phyloP scores from a whole-genome alignment of 1,284 basidiomycete genomes.

The Sporisorium exsertum region DNA sequence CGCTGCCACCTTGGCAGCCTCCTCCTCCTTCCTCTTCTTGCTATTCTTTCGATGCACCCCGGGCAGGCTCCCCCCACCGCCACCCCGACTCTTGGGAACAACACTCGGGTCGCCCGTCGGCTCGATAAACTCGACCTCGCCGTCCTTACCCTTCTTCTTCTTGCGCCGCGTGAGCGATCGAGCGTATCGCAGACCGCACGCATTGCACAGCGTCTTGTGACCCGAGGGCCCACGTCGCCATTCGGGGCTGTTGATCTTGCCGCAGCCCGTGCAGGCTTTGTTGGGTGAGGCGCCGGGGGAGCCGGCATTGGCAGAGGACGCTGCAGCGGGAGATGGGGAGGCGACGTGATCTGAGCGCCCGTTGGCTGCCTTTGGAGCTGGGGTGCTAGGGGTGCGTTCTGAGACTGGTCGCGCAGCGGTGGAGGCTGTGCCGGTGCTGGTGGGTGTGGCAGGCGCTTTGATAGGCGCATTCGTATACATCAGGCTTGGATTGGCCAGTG shows the following conservation, averaged over 20 bases:
- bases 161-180: slow-evolving; percentile 59
- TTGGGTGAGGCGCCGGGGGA: slow-evolving; percentile 28
- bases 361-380: slow-evolving; percentile 5
- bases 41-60: slow-evolving; percentile 57
- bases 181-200: slow-evolving; percentile 66
- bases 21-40: slow-evolving; percentile 48
- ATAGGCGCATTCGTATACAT: slow-evolving; percentile 35
- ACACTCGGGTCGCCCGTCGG: slow-evolving; percentile 54
- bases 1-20: slow-evolving; percentile 25
- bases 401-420: slow-evolving; percentile 7
- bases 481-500: slow-evolving; percentile 32
- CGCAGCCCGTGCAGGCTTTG: slow-evolving; percentile 68
- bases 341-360: slow-evolving; percentile 5
- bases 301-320: slow-evolving; percentile 10
- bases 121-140: slow-evolving; percentile 54
- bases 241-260: slow-evolving; percentile 80
- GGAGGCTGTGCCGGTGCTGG: slow-evolving; percentile 1
- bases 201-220: slow-evolving; percentile 68
- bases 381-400: slow-evolving; percentile 13
- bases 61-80: slow-evolving; percentile 57
- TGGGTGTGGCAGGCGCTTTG: slow-evolving; percentile 23
- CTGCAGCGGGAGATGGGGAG: slow-evolving; percentile 28
- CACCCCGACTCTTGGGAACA: slow-evolving; percentile 59
- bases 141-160: slow-evolving; percentile 62
- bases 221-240: slow-evolving; percentile 79